phyloP scores from a whole-genome alignment of 1,139 yeast genomes.

The Zhuliangozyma parablackwelliae region DNA sequence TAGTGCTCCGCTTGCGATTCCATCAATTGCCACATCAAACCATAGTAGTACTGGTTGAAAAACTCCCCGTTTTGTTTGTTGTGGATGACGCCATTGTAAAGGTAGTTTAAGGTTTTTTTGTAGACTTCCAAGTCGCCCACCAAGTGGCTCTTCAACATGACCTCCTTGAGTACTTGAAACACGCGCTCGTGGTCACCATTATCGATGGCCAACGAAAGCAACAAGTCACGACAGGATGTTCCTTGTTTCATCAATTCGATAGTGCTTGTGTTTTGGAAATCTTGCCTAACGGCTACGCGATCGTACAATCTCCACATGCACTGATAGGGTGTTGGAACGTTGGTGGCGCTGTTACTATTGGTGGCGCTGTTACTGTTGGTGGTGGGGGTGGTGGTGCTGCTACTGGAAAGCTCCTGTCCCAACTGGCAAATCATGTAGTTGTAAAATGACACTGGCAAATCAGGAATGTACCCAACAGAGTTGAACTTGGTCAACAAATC shows the following conservation, averaged over 20 bases:
- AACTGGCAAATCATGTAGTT: constrained; percentile 29
- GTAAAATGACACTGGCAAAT: constrained; percentile 27
- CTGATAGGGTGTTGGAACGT: constrained; percentile 7
- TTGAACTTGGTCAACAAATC: constrained; percentile 28
- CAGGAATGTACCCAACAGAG: constrained; percentile 34
- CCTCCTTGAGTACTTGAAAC: constrained; percentile 36
- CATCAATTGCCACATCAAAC: constrained; percentile 30
- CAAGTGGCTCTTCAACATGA: constrained; percentile 30
- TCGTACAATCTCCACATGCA: constrained; percentile 33
- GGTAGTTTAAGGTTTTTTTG: constrained; percentile 30
- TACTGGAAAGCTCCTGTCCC: constrained; percentile 11
- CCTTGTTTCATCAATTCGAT: constrained; percentile 9
- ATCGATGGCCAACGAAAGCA: constrained; percentile 30
- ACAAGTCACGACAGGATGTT: constrained; percentile 25
- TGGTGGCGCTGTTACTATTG: too few relatives aligned
- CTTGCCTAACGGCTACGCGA: constrained; percentile 35
- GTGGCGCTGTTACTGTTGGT: too few relatives aligned
- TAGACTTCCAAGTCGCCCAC: constrained; percentile 26
- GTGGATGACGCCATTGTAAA: constrained; percentile 25
- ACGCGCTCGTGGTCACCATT: constrained; percentile 33
- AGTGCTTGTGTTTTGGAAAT: constrained; percentile 20
- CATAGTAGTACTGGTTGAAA: constrained; percentile 28
- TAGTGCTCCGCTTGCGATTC: constrained; percentile 33
- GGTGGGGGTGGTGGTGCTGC: too few relatives aligned
- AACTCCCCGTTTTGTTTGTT: constrained; percentile 13